These are phyloP conservation scores for Ophiostoma australiae DNA, from an alignment of 2,329 filamentous ascomycete species.

Conservation along the genomic window DNA sequence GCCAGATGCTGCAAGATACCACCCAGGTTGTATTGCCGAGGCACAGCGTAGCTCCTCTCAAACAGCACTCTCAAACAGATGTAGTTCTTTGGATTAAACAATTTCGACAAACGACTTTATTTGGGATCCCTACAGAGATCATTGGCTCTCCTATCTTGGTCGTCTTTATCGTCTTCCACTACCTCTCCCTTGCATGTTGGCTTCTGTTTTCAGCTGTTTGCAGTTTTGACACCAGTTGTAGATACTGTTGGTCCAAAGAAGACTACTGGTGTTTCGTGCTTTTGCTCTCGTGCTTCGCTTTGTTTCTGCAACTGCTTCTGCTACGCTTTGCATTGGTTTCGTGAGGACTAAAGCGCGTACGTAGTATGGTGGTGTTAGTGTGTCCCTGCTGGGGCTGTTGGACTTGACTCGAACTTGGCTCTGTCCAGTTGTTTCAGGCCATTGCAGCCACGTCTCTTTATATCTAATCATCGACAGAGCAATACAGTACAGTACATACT, in stretches of 20 bases:
- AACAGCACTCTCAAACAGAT: not conserved
- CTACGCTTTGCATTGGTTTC: constrained; percentile 6
- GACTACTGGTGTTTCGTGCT: not conserved
- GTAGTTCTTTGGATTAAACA: not conserved
- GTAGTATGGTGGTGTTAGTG: not conserved
- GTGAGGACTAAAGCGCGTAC: not conserved
- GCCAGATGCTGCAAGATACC: not conserved
- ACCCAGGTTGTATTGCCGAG: not conserved
- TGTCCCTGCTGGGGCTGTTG: not conserved
- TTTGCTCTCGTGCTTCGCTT: not conserved
- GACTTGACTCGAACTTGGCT: not conserved
- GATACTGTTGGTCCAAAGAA: not conserved
- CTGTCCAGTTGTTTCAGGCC: constrained; percentile 4
- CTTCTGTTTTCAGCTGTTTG: not conserved
- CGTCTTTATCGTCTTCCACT: not conserved
- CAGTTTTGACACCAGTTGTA: not conserved
- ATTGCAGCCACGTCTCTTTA: not conserved
- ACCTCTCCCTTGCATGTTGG: not conserved
- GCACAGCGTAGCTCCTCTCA: not conserved
- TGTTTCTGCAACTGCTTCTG: not conserved
- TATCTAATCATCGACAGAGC: too few relatives aligned
- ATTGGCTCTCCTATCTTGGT: not conserved
- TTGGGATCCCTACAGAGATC: not conserved
- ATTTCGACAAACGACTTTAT: not conserved
- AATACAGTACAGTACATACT: too few relatives aligned